These are phyloP conservation scores for Ustulina deusta DNA, from an alignment of 2,329 filamentous ascomycete species.

Conservation along the genomic window DNA sequence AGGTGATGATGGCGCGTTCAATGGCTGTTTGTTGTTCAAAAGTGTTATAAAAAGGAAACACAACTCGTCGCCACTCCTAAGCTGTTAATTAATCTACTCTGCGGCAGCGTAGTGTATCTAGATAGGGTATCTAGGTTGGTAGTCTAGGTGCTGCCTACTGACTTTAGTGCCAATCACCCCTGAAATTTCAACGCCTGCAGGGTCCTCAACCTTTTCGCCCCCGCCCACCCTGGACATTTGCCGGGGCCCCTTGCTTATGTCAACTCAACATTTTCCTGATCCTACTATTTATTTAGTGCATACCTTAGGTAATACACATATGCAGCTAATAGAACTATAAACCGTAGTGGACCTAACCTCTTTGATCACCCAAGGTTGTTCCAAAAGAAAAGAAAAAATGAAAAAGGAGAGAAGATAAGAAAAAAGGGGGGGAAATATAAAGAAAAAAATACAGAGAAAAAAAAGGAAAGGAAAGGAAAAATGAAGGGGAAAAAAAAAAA, in stretches of 20 bases:
- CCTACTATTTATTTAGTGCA: too few species aligned
- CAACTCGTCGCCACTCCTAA: too few species aligned
- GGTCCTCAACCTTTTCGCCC: constrained; percentile 12
- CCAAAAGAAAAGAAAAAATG: neutral
- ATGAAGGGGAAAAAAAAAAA: neutral
- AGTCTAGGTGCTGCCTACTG: neutral
- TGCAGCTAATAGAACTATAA: too few species aligned
- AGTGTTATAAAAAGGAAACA: neutral
- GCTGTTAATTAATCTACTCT: too few species aligned
- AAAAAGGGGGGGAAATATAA: neutral
- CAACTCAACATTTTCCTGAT: constrained; percentile 10
- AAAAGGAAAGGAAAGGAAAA: neutral
- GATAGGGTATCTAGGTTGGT: too few species aligned
- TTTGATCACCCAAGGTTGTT: too few species aligned
- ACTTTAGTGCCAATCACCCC: constrained; percentile 1
- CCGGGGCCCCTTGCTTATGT: constrained; percentile 21
- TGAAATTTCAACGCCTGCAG: constrained; percentile 21
- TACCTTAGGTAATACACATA: neutral
- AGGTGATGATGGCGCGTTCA: constrained; percentile 3
- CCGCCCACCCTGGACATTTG: neutral
- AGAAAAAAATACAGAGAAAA: neutral
- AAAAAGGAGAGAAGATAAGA: neutral
- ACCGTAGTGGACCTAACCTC: too few species aligned
- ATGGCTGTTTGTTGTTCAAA: neutral
- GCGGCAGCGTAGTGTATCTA: too few species aligned